These are phyloP conservation scores for Pythium periplocum DNA, from an alignment of 352 stramenopile genomes.

Conservation along the genomic window DNA sequence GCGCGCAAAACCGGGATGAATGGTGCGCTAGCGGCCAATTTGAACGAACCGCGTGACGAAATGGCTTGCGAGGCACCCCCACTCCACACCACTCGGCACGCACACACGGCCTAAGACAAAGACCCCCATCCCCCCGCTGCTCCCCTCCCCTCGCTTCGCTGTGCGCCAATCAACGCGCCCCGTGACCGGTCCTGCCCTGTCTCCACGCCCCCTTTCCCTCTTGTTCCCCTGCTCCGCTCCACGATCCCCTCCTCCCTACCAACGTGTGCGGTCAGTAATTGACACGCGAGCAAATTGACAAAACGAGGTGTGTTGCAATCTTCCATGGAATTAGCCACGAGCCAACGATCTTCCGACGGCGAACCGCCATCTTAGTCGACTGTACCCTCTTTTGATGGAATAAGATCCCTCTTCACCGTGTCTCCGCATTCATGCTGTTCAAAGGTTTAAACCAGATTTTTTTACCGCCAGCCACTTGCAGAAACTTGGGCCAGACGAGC, in stretches of 20 bases:
- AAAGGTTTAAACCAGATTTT: too few species aligned
- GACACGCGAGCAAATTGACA: constrained; percentile 15
- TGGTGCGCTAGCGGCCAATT: background rate
- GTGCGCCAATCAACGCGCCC: constrained; percentile 4
- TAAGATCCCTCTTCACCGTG: too few species aligned
- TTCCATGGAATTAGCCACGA: too few species aligned
- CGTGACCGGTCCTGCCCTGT: constrained; percentile 6
- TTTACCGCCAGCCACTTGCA: too few species aligned
- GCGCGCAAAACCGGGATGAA: constrained; percentile 4
- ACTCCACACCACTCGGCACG: background rate
- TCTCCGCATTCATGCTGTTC: too few species aligned
- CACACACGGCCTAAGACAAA: background rate
- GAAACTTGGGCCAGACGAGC: too few species aligned
- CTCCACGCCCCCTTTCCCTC: constrained; percentile 8
- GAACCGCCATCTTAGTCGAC: too few species aligned
- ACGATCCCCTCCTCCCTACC: constrained; percentile 1
- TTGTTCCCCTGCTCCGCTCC: constrained; percentile 14
- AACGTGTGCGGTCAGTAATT: constrained; percentile 1
- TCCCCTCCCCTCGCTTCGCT: background rate
- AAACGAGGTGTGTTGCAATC: constrained; percentile 4
- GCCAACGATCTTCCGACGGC: too few species aligned
- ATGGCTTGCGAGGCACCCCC: too few species aligned
- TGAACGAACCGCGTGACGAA: too few species aligned
- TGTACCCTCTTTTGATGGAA: too few species aligned
- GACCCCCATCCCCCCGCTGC: background rate